Evolutionary conservation across 2,329 filamentous ascomycete species (phyloP).

Genomic region (Claviceps sorghi): DNA sequence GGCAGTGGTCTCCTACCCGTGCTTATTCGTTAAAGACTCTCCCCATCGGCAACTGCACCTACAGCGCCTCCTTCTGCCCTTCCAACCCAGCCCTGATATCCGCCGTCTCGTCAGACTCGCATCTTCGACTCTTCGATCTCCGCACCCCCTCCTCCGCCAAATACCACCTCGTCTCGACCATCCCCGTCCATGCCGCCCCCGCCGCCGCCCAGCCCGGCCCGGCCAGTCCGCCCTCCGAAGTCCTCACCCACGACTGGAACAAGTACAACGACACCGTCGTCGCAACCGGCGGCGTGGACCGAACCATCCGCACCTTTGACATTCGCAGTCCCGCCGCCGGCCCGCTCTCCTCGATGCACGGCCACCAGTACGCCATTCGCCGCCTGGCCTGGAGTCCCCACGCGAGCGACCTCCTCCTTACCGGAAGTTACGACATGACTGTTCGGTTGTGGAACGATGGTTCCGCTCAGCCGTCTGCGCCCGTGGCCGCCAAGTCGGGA

Average conservation of each 20-base stretch:
- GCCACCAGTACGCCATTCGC: conserved; percentile 83
- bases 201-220: conserved; percentile 24
- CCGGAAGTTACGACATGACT: conserved; percentile 95
- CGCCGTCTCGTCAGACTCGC: conserved; percentile 76
- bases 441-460: conserved; percentile 85
- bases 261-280: conserved; percentile 81
- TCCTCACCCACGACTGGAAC: conserved; percentile 96
- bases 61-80: conserved; percentile 81
- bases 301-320: conserved; percentile 78
- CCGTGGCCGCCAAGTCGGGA: conserved; percentile 33
- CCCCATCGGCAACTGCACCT: conserved; percentile 85
- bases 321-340: conserved; percentile 61
- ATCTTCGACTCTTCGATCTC: conserved; percentile 82
- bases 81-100: conserved; percentile 76
- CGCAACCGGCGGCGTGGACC: conserved; percentile 80
- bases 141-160: conserved; percentile 71
- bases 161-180: conserved; percentile 71
- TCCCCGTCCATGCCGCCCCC: conserved; percentile 65
- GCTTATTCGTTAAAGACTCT: conserved; percentile 66
- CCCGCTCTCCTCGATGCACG: conserved; percentile 58
- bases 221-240: conserved; percentile 54
- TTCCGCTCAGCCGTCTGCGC: conserved; percentile 20
- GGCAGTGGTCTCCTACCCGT: conserved; percentile 68
- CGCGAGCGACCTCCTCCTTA: conserved; percentile 72
- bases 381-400: conserved; percentile 87